A percentile compares a stretch with the other conserved stretches of the same genome.
phyloP scores from a whole-genome alignment of 306 rosid genomes.

The Cajanus cajan region DNA sequence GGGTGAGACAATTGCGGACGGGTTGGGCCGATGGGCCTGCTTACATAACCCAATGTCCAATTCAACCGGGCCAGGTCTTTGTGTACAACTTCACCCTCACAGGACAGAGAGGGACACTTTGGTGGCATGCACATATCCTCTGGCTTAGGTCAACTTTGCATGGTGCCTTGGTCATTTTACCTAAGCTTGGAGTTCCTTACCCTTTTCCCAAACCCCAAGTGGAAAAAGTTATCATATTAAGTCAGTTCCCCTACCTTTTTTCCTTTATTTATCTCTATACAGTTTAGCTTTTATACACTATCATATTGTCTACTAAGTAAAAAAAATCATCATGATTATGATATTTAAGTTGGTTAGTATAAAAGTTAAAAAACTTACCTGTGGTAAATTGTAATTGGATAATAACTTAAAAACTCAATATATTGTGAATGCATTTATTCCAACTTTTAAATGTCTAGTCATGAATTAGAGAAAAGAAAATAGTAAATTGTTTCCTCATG shows the following conservation, averaged over 20 bases:
- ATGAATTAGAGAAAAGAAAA: not conserved
- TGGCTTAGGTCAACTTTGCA: slow-evolving; percentile 90
- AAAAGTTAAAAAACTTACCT: too few relatives aligned
- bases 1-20: slow-evolving; percentile 64
- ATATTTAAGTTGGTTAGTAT: too few relatives aligned
- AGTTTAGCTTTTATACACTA: not conserved
- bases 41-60: slow-evolving; percentile 87
- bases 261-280: not conserved
- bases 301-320: too few relatives aligned
- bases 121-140: slow-evolving; percentile 89
- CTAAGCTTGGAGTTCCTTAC: slow-evolving; percentile 85
- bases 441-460: too few relatives aligned
- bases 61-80: slow-evolving; percentile 64
- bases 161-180: slow-evolving; percentile 80
- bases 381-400: too few relatives aligned
- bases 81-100: slow-evolving; percentile 75
- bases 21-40: slow-evolving; percentile 99
- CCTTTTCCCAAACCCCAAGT: slow-evolving; percentile 77
- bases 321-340: too few relatives aligned
- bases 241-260: slow-evolving; percentile 35
- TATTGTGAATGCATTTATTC: too few relatives aligned
- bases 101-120: slow-evolving; percentile 88
- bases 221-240: slow-evolving; percentile 59
- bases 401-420: too few relatives aligned
- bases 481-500: not conserved